These are phyloP conservation scores for Cucurbitaria berberidis DNA, from an alignment of 2,329 filamentous ascomycete species.

Conservation along the genomic window DNA sequence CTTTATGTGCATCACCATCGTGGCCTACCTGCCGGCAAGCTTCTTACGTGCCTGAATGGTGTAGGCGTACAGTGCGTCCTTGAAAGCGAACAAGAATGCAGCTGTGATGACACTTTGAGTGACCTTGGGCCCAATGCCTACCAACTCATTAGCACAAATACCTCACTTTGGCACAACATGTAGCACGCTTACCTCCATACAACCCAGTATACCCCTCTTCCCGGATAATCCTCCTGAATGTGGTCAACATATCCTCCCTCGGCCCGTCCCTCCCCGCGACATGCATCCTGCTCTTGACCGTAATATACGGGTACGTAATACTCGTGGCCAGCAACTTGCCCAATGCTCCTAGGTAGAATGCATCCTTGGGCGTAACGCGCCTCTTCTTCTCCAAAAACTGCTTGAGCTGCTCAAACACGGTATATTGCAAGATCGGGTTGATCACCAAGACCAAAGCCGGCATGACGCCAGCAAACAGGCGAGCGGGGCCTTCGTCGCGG, in stretches of 20 bases:
- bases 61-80: slow-evolving; percentile 91
- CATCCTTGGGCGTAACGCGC: slow-evolving; percentile 81
- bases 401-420: slow-evolving; percentile 98
- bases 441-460: slow-evolving; percentile 93
- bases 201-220: slow-evolving; percentile 92
- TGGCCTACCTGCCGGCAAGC: slow-evolving; percentile 49
- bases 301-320: slow-evolving; percentile 98
- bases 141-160: slow-evolving; percentile 8
- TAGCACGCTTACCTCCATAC: slow-evolving; percentile 75
- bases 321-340: slow-evolving; percentile 93
- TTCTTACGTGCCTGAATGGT: slow-evolving; percentile 69
- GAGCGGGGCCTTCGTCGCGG: slow-evolving; percentile 79
- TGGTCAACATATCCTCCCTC: slow-evolving; percentile 79
- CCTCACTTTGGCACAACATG: slow-evolving; percentile 7
- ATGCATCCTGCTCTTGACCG: slow-evolving; percentile 97
- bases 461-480: slow-evolving; percentile 89
- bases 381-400: slow-evolving; percentile 79
- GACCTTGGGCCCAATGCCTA: slow-evolving; percentile 94
- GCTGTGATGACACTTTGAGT: slow-evolving; percentile 96
- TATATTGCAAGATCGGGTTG: slow-evolving; percentile 98
- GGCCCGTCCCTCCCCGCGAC: slow-evolving; percentile 79
- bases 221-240: slow-evolving; percentile 77
- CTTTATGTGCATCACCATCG: background rate
- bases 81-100: slow-evolving; percentile 96
- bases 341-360: slow-evolving; percentile 88